Conservation (phyloP, 2,329 filamentous ascomycete species). For the Stagonosporopsis cucurbitacearum region DNA sequence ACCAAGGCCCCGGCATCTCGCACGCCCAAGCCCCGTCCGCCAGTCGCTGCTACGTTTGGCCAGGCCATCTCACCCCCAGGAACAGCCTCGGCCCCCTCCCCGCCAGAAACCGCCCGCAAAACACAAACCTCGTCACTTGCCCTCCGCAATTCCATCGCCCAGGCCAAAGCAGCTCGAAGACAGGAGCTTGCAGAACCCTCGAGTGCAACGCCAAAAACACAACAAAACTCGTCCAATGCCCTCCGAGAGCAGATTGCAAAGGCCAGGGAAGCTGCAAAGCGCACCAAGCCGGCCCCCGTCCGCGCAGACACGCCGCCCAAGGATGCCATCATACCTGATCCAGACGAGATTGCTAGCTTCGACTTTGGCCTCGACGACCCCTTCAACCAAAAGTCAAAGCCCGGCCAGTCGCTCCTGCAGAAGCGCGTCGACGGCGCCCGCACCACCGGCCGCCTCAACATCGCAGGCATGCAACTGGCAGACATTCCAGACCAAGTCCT, state of each 20-base stretch:
- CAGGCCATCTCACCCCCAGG: slow-evolving; percentile 42
- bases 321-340: slow-evolving; percentile 43
- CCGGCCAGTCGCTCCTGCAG: slow-evolving; percentile 71
- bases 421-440: slow-evolving; percentile 76
- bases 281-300: slow-evolving; percentile 29
- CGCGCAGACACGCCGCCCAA: slow-evolving; percentile 40
- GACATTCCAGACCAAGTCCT: slow-evolving; percentile 83
- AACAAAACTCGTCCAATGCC: slow-evolving; percentile 74
- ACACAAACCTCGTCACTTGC: slow-evolving; percentile 75
- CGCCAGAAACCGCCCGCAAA: slow-evolving; percentile 49
- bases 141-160: slow-evolving; percentile 88
- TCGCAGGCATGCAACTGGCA: slow-evolving; percentile 81
- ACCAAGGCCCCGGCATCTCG: slow-evolving; percentile 48
- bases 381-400: slow-evolving; percentile 70
- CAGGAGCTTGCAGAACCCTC: slow-evolving; percentile 21
- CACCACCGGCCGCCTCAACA: slow-evolving; percentile 82
- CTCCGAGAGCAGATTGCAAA: slow-evolving; percentile 92
- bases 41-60: slow-evolving; percentile 44
- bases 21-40: slow-evolving; percentile 41
- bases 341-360: slow-evolving; percentile 51
- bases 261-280: slow-evolving; percentile 76
- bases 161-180: slow-evolving; percentile 80
- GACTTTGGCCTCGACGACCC: slow-evolving; percentile 71
- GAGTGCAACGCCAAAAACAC: slow-evolving; percentile 40
- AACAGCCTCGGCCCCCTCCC: slow-evolving; percentile 20